Conservation (phyloP, 306 rosid genomes). For the Quercus robur region DNA sequence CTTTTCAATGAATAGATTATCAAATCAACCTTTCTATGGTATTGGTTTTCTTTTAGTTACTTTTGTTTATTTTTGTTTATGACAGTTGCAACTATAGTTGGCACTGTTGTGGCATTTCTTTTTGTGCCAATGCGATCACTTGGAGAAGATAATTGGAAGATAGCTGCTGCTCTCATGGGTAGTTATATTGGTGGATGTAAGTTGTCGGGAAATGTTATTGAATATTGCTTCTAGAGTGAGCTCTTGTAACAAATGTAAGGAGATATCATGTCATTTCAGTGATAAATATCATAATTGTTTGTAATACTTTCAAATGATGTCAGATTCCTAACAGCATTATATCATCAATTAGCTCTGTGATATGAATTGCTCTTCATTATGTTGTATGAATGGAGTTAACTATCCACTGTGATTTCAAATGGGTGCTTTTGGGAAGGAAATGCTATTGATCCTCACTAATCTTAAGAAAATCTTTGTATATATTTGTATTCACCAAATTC, state of each 20-base stretch:
- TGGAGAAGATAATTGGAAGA: constrained; percentile 55
- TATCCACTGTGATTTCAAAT: neutral
- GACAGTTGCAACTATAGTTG: constrained; percentile 40
- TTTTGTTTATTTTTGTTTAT: constrained; percentile 3
- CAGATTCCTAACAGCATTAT: neutral
- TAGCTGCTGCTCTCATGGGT: constrained; percentile 55
- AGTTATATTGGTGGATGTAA: constrained; percentile 60
- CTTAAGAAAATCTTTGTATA: neutral
- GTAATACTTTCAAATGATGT: neutral
- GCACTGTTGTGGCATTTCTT: constrained; percentile 47
- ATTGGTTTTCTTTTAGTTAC: neutral
- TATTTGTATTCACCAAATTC: neutral
- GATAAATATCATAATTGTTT: neutral
- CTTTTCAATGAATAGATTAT: neutral
- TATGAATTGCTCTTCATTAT: neutral
- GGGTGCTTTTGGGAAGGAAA: neutral
- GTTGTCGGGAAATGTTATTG: constrained; percentile 1
- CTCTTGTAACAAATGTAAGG: neutral
- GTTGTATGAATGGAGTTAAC: neutral
- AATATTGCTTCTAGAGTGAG: neutral
- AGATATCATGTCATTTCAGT: neutral
- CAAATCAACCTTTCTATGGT: neutral
- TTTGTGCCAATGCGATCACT: constrained; percentile 54
- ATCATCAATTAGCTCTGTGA: neutral
- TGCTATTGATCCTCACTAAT: neutral